phyloP scores from a whole-genome alignment of 2,329 filamentous ascomycete genomes.

The Fusarium kyushuense region DNA sequence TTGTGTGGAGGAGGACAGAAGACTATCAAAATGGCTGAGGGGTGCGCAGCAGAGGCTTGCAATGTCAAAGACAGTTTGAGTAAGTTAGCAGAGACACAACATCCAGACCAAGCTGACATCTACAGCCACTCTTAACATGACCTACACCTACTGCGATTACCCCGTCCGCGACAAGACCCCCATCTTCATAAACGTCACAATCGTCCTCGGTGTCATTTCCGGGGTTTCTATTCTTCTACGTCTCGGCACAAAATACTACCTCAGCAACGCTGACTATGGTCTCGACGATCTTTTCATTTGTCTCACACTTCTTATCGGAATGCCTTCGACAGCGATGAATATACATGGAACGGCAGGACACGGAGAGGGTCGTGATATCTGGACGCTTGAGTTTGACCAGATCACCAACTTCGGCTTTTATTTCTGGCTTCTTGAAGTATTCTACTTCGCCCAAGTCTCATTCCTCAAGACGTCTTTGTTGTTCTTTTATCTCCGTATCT shows the following conservation, averaged over 20 bases:
- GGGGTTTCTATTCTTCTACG: conserved; percentile 53
- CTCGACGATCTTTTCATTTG: conserved; percentile 51
- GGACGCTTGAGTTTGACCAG: conserved; percentile 48
- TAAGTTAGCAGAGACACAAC: neutral
- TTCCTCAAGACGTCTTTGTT: conserved; percentile 57
- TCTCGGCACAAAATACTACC: conserved; percentile 48
- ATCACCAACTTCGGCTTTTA: conserved; percentile 45
- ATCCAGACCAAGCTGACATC: neutral
- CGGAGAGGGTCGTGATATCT: conserved; percentile 53
- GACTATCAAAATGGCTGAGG: conserved; percentile 35
- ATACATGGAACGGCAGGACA: conserved; percentile 40
- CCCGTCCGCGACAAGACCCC: conserved; percentile 24
- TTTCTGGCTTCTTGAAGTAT: conserved; percentile 53
- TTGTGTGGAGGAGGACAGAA: conserved; percentile 34
- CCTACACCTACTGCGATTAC: conserved; percentile 32
- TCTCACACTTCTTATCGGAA: conserved; percentile 33
- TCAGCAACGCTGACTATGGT: conserved; percentile 46
- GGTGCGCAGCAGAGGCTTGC: conserved; percentile 16
- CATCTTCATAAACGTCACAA: conserved; percentile 29
- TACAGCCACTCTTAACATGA: conserved; percentile 26
- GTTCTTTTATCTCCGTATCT: conserved; percentile 59
- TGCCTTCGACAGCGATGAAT: conserved; percentile 44
- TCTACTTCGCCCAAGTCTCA: conserved; percentile 56
- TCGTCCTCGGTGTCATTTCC: conserved; percentile 49
- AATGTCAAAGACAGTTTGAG: conserved; percentile 20